Percentiles rank a stretch among this genome's conserved stretches.
Evolutionary conservation across 306 rosid species (phyloP).

Genomic region (Geum urbanum): DNA sequence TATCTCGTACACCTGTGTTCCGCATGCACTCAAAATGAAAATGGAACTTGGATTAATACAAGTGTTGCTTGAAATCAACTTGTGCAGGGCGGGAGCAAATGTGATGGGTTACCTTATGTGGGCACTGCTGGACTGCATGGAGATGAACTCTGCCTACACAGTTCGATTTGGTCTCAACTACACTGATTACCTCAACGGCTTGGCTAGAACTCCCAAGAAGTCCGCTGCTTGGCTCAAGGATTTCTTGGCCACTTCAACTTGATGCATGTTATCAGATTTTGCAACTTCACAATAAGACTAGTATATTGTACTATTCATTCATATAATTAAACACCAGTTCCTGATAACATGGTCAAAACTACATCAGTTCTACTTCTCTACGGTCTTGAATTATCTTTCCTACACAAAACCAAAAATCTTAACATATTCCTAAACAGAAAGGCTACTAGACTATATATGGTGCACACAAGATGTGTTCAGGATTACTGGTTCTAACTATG

Average conservation of each 20-base stretch:
- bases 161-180: slow-evolving; percentile 1
- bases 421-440: neutral
- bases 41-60: neutral
- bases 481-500: slow-evolving; percentile 12
- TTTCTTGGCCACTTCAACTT: slow-evolving; percentile 7
- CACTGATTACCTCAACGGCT: slow-evolving; percentile 1
- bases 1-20: too few species aligned
- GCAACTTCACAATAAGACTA: neutral
- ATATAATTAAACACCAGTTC: neutral
- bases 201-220: slow-evolving; percentile 6
- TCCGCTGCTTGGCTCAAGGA: slow-evolving; percentile 5
- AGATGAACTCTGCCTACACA: neutral
- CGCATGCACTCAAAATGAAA: too few species aligned
- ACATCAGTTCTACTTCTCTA: neutral
- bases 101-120: slow-evolving; percentile 1
- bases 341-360: neutral
- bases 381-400: neutral
- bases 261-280: neutral
- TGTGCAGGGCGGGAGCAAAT: neutral
- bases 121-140: slow-evolving; percentile 4
- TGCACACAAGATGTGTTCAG: neutral
- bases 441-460: neutral
- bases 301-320: neutral
- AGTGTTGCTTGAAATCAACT: neutral
- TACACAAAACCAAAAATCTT: neutral